A percentile compares a stretch with the other conserved stretches of the same genome.
Conservation (phyloP, 768 basidiomycete species). For the Pseudohyphozyma bogoriensis region DNA sequence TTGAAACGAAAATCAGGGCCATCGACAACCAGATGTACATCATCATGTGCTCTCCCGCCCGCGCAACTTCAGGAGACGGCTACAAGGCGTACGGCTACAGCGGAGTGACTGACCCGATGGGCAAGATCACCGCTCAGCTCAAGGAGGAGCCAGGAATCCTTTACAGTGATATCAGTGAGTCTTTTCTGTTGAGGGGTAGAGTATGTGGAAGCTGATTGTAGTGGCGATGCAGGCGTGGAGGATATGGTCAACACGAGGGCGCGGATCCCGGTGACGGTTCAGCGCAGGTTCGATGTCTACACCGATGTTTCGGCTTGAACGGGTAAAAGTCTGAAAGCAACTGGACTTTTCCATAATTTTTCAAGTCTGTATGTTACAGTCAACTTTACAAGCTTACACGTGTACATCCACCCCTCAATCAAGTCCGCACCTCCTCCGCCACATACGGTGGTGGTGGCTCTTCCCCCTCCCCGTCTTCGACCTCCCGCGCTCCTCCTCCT, state of each 20-base stretch:
- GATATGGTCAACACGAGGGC: slow-evolving; percentile 56
- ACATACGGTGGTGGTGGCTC: no score
- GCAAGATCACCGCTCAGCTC: slow-evolving; percentile 60
- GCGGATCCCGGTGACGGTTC: slow-evolving; percentile 83
- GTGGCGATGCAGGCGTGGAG: slow-evolving; percentile 48
- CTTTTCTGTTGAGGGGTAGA: not conserved
- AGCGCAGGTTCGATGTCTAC: slow-evolving; percentile 89
- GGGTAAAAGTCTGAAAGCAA: no score
- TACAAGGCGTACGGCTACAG: slow-evolving; percentile 59
- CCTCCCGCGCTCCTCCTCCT: no score
- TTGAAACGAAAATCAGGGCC: slow-evolving; percentile 51
- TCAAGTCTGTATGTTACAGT: no score
- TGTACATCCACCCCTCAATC: no score
- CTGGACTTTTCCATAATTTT: no score
- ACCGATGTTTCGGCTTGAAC: slow-evolving; percentile 46
- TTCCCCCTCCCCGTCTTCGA: no score
- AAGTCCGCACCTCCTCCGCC: no score
- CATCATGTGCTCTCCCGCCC: slow-evolving; percentile 89
- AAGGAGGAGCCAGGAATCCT: slow-evolving; percentile 68
- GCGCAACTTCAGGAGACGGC: slow-evolving; percentile 57
- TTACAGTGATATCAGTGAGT: slow-evolving; percentile 69
- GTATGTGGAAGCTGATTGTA: no score
- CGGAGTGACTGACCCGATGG: slow-evolving; percentile 40
- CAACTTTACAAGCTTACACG: no score
- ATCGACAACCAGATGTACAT: slow-evolving; percentile 96